Conservation (phyloP, 2,329 filamentous ascomycete species). For the Curvularia eragrostidis region DNA sequence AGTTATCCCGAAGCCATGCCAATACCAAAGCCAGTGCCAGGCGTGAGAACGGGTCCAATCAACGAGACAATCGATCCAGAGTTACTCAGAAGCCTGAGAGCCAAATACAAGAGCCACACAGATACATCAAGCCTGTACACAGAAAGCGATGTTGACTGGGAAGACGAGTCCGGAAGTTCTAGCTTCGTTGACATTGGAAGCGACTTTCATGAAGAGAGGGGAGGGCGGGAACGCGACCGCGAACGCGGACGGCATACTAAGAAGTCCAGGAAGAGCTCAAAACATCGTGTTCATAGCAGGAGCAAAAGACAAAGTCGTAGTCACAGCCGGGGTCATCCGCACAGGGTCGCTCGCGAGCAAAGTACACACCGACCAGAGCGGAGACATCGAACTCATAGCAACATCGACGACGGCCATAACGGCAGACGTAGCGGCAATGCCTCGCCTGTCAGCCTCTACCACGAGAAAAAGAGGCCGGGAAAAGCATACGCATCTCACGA, state of each 20-base stretch:
- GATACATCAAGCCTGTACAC: slow-evolving; percentile 21
- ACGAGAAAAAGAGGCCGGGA: slow-evolving; percentile 16
- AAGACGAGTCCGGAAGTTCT: slow-evolving; percentile 26
- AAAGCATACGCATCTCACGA: slow-evolving; percentile 20
- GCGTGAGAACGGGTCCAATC: slow-evolving; percentile 13
- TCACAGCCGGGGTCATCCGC: slow-evolving; percentile 19
- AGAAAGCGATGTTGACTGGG: slow-evolving; percentile 22
- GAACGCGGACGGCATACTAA: slow-evolving; percentile 23
- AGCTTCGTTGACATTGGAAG: slow-evolving; percentile 28
- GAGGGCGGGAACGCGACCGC: slow-evolving; percentile 20
- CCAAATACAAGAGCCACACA: slow-evolving; percentile 18
- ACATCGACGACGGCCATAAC: slow-evolving; percentile 25
- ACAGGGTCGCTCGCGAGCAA: slow-evolving; percentile 11
- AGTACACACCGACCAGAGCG: slow-evolving; percentile 19
- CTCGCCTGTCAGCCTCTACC: slow-evolving; percentile 18
- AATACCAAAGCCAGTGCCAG: slow-evolving; percentile 5
- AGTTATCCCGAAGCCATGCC: slow-evolving; percentile 20
- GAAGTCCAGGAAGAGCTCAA: slow-evolving; percentile 18
- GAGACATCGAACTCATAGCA: slow-evolving; percentile 18
- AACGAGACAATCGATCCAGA: slow-evolving; percentile 18
- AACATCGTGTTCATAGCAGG: slow-evolving; percentile 20
- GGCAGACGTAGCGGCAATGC: slow-evolving; percentile 23
- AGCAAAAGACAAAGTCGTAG: slow-evolving; percentile 16
- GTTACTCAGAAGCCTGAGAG: slow-evolving; percentile 25
- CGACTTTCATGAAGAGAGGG: slow-evolving; percentile 25